A percentile compares a stretch with the other conserved stretches of the same genome.
Evolutionary conservation across 495 filamentous ascomycete species (phyloP).

Genomic region (Entonaema liquescens): DNA sequence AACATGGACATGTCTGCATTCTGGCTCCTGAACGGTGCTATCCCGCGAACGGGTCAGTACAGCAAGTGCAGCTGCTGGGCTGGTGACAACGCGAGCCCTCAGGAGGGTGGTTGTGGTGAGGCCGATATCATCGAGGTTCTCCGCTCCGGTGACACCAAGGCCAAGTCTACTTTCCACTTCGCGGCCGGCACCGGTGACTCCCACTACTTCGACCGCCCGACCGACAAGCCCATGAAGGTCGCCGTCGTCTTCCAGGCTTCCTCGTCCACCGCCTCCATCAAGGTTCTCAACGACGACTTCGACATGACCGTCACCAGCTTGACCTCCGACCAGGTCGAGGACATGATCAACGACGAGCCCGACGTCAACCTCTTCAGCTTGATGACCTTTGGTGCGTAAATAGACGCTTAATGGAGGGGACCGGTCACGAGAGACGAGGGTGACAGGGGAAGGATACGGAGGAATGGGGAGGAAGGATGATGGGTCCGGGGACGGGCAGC

Average conservation of each 20-base stretch:
- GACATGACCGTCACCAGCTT: constrained; percentile 45
- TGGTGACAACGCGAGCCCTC: constrained; percentile 44
- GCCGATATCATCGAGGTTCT: constrained; percentile 77
- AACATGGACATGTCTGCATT: constrained; percentile 70
- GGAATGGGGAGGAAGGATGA: not conserved
- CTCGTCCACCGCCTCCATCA: constrained; percentile 45
- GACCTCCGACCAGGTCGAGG: constrained; percentile 45
- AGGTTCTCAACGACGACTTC: constrained; percentile 46
- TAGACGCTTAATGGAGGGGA: not conserved
- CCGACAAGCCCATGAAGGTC: constrained; percentile 59
- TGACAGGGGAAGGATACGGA: constrained; percentile 3
- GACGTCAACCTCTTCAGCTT: constrained; percentile 42
- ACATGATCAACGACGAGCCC: constrained; percentile 40
- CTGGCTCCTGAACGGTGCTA: constrained; percentile 76
- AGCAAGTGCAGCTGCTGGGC: constrained; percentile 72
- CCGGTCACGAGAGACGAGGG: not conserved
- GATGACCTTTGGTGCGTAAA: constrained; percentile 32
- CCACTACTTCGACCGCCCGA: constrained; percentile 72
- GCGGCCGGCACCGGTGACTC: constrained; percentile 63
- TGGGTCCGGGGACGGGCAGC: constrained; percentile 13
- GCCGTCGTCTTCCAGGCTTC: constrained; percentile 65
- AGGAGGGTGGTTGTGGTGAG: constrained; percentile 69
- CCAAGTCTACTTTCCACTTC: constrained; percentile 70
- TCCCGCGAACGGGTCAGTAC: constrained; percentile 73
- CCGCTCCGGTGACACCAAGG: constrained; percentile 52